Conservation (phyloP, 2,329 filamentous ascomycete genomes). For the Fusarium oligoseptatum region DNA sequence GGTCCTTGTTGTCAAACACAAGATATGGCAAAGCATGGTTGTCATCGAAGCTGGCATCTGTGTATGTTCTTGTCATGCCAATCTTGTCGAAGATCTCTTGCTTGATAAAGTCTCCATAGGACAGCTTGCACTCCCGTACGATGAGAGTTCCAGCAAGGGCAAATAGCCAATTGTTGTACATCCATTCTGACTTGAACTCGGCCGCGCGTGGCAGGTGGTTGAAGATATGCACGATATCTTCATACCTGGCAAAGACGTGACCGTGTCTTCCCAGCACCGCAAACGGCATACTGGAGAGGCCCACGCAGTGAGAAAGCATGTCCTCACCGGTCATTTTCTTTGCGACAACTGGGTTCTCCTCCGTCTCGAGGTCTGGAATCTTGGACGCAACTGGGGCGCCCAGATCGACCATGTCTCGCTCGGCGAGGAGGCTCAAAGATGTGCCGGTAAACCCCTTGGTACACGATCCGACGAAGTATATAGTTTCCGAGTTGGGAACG, state of each 20-base stretch:
- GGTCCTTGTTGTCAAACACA: too few relatives aligned
- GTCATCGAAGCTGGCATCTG: neutral
- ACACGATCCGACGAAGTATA: slow-evolving; percentile 13
- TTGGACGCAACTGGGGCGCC: slow-evolving; percentile 2
- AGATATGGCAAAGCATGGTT: too few relatives aligned
- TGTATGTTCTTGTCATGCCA: neutral
- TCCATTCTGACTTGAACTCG: slow-evolving; percentile 9
- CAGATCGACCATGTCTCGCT: neutral
- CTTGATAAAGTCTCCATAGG: neutral
- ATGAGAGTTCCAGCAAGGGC: slow-evolving; percentile 7
- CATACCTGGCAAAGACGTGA: neutral
- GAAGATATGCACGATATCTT: slow-evolving; percentile 3
- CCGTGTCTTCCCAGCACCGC: neutral
- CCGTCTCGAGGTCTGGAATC: neutral
- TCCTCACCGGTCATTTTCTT: slow-evolving; percentile 1
- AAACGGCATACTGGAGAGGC: slow-evolving; percentile 1
- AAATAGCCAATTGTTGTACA: slow-evolving; percentile 15
- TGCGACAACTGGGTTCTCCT: neutral
- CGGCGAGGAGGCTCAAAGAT: neutral
- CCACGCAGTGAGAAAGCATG: slow-evolving; percentile 3
- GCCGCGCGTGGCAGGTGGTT: slow-evolving; percentile 5
- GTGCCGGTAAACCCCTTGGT: slow-evolving; percentile 12
- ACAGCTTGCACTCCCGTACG: neutral
- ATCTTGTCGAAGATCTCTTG: too few relatives aligned
- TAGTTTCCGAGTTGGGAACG: neutral